Base-by-base conservation (phyloP, 345 rosid genomes). In the Aquilaria yunnanensis region DNA sequence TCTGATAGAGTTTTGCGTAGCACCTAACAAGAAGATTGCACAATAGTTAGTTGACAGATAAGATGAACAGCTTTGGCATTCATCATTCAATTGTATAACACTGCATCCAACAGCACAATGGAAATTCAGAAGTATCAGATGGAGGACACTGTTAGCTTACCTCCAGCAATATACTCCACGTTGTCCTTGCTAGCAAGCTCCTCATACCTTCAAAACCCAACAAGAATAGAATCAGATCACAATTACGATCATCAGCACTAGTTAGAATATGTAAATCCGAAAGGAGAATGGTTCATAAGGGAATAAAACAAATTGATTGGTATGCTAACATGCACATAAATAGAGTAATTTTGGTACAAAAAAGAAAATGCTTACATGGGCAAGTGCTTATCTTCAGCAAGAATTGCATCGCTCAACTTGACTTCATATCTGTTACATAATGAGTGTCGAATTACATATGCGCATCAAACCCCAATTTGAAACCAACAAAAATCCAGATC, bases 1-100 rank as follows among this genome's bases (percentile, higher is more conserved):
- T 68, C 71, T 85, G 71, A 95, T 87, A 30, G 97, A 91, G 71
- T 95, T 95, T 69, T 95, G 99, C 11, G 99, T 95, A 57, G 95
- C 90, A 70, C 88, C 90, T 84, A 59, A 77, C 16, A 68, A 9
- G 7, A 63, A 14, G 51, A 51, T 14, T 4, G 3, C 57, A 52
- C 12, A 14, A 43, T 6, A 4, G 3, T 67, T 6, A 69, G 62
- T 14, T 37, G 31, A 50, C 31, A 46, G 53, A 51, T 52, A 54
- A 14, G 12, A 54, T 8, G 33, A 47, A 12, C 43, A 37, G 43
- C 8, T 37, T 32, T 5, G 23, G 60, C 14, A 60, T 4, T 37
- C 43, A 12, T 14, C 2, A 23, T 48, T 29, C 34, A 56, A 45
- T 37, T 10, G 12, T 37, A 3, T 8, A 5, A 5, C 43, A 34